phyloP scores from a whole-genome alignment of 2,329 filamentous ascomycete species.

The Diaporthe citri region DNA sequence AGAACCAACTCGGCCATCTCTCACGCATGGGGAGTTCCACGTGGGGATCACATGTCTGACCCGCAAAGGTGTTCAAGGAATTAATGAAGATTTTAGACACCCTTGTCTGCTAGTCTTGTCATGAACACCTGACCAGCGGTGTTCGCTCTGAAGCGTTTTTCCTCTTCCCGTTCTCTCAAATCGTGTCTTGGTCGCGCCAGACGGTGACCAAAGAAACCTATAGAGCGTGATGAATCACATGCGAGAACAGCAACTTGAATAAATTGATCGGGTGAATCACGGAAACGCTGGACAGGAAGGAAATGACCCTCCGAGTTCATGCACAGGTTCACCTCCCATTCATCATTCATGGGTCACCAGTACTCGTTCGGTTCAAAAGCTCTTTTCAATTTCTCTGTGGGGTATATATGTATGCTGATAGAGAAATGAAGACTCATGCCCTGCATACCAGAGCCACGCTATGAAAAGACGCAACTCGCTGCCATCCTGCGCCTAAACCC shows the following conservation, averaged over 20 bases:
- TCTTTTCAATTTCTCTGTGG: conserved; percentile 1
- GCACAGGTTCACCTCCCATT: not conserved
- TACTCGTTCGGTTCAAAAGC: not conserved
- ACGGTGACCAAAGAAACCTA: too few relatives aligned
- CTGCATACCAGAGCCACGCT: conserved; percentile 10
- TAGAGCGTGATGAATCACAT: not conserved
- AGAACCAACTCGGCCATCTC: conserved; percentile 6
- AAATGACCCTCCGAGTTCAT: not conserved
- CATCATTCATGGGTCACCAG: not conserved
- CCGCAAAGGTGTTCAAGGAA: not conserved
- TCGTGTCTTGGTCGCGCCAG: not conserved
- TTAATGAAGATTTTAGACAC: not conserved
- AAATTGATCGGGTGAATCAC: not conserved
- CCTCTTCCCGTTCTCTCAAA: too few relatives aligned
- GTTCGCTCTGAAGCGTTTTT: too few relatives aligned
- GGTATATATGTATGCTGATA: conserved; percentile 19
- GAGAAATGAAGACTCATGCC: not conserved
- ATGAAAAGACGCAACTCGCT: not conserved
- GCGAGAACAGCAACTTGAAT: not conserved
- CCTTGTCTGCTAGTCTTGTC: not conserved
- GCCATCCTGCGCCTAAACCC: not conserved
- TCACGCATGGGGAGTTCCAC: not conserved
- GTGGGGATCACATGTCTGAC: not conserved
- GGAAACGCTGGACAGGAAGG: not conserved
- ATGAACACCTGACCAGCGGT: not conserved